Base-by-base conservation (phyloP, 768 basidiomycete genomes). In the Krasilnikovozyma curviuscula region DNA sequence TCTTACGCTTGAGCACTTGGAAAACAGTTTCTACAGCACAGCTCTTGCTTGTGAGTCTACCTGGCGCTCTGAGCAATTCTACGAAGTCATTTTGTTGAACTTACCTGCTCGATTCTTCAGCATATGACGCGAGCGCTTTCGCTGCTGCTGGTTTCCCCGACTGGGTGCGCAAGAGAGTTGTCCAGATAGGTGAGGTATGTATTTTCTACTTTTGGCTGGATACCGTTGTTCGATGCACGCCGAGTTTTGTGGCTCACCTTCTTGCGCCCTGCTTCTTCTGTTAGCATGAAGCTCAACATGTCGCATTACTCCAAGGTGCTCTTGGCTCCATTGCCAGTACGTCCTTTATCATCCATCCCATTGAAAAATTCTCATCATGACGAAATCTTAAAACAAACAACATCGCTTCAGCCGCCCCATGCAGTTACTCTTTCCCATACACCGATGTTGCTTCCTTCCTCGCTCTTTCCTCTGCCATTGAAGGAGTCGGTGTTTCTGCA, bases 401-500 rank as follows among this genome's bases (percentile, higher is more conserved):
- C n/a, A n/a, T n/a, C n/a, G n/a, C n/a, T n/a, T n/a, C n/a, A n/a
- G 24, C 27, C 12, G 1, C 1, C 1, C 27, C 39, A 77, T 80
- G 74, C 75, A 50, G 40, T 23, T 18, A 50, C 5, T 33, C 44
- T 34, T 30, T 19, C 66, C 67, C 70, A 9, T 68, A 72, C 57
- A 66, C 65, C 29, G 68, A 70, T 46, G 64, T 71, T 18, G 55
- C 59, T 27, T 63, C 68, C 1, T 80, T 80, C 63, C 57, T 72
- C 24, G 67, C 68, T 3, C 61, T 71, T n/a, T 67, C 74, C 21
- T 66, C 68, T 40, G 63, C 70, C 31, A 59, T 81, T 21, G 76
- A 79, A 63, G 71, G 68, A 24, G 71, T 79, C 34, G 69, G 68
- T 62, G 67, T 70, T 3, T 69, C 73, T 7, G 75, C 76, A 5